Evolutionary conservation across 2,329 filamentous ascomycete species (phyloP).

Genomic region (Mycosphaerella sp.): DNA sequence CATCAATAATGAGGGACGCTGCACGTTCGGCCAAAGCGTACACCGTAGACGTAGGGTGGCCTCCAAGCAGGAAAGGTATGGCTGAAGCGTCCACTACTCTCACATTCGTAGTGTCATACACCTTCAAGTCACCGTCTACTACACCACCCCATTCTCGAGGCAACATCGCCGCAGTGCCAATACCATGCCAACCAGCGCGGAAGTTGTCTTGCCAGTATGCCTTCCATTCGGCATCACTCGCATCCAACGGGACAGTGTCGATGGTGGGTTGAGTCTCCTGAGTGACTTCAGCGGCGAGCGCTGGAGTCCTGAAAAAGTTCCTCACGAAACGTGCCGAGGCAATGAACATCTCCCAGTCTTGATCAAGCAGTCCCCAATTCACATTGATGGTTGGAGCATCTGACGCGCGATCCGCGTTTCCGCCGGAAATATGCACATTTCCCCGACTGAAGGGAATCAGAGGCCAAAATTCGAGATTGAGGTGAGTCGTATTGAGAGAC

Average conservation of each 20-base stretch:
- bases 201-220: conserved; percentile 13
- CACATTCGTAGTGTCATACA: conserved; percentile 24
- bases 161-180: conserved; percentile 28
- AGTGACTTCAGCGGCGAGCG: conserved; percentile 26
- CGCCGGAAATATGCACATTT: conserved; percentile 24
- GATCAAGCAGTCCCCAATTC: conserved; percentile 25
- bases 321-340: conserved; percentile 24
- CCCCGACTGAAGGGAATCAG: conserved; percentile 27
- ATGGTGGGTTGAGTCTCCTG: conserved; percentile 28
- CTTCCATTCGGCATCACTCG: conserved; percentile 21
- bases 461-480: conserved; percentile 20
- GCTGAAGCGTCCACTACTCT: conserved; percentile 28
- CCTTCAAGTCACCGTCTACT: conserved; percentile 23
- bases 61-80: conserved; percentile 21
- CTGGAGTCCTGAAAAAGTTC: conserved; percentile 17
- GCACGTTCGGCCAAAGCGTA: conserved; percentile 30
- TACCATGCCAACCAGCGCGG: conserved; percentile 17
- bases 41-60: conserved; percentile 17
- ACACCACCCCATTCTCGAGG: conserved; percentile 21
- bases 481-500: not conserved
- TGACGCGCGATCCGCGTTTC: conserved; percentile 17
- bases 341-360: conserved; percentile 26
- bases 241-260: conserved; percentile 9
- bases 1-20: conserved; percentile 23
- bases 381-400: conserved; percentile 26